Conservation (phyloP, 176 grass and related monocot species). For the Avena eriantha region DNA sequence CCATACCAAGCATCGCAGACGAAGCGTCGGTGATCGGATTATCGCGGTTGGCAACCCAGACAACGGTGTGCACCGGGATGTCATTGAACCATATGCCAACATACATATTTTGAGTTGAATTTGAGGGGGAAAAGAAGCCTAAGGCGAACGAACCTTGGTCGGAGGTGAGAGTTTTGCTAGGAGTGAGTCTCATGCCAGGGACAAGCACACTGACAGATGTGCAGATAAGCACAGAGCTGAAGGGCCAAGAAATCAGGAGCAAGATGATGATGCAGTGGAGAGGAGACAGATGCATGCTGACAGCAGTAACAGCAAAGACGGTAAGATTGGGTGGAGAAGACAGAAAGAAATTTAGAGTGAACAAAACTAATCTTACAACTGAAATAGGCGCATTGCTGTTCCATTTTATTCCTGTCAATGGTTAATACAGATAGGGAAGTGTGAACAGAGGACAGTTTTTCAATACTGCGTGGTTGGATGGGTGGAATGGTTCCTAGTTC, state of each 20-base stretch:
- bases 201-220: background rate
- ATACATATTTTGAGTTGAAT: constrained; percentile 37
- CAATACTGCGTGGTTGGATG: background rate
- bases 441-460: background rate
- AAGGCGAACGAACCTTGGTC: constrained; percentile 32
- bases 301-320: background rate
- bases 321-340: constrained; percentile 17
- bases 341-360: background rate
- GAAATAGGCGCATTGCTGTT: background rate
- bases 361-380: background rate
- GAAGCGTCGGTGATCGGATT: constrained; percentile 1
- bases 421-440: background rate
- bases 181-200: constrained; percentile 20
- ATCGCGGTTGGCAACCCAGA: constrained; percentile 43
- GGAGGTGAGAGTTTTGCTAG: background rate
- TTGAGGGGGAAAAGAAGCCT: constrained; percentile 37
- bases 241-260: constrained; percentile 17
- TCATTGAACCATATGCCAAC: constrained; percentile 47
- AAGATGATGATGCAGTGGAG: constrained; percentile 3
- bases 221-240: background rate
- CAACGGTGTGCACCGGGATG: constrained; percentile 5
- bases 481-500: background rate
- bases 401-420: background rate
- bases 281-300: background rate
- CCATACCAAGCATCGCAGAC: background rate